Base-by-base conservation (phyloP, 345 rosid species). In the Bruguiera sexangula region DNA sequence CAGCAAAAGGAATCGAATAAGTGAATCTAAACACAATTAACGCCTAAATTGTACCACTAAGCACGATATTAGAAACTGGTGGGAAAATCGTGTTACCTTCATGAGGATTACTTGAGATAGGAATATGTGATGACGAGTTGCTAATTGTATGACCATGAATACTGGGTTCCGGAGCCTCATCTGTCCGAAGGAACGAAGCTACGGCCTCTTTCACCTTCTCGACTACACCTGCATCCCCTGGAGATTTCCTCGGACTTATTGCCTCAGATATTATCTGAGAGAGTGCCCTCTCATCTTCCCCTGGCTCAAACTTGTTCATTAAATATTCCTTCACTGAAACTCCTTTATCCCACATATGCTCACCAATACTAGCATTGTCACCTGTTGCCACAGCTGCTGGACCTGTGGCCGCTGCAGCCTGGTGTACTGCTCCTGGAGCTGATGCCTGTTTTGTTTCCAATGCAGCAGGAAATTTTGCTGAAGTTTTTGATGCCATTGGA, bases 321-420 rank as follows among this genome's bases (percentile, higher is more conserved):
- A 88, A 73, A 66, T 82, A 90, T 71, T 86, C 91, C 76, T 86
- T 88, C 79, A 90, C 89, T 0, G 98, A 92, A 30, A 88, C 93
- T 19, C 95, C 93, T 82, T 90, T 82, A 65, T 85, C 87, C 89
- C 86, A 85, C 27, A 78, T 78, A 70, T 78, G 69, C 34, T 71
- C 74, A 0, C 63, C 60, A 16, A 73, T 65, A 30, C 62, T 69
- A 6, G 48, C 10, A 21, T 29, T 53, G 16, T 4, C 55, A 34
- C 65, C 27, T 16, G 66, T 60, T 46, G 59, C 62, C 6, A 68
- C 48, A 10, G 72, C 69, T 18, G 53, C 37, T 20, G 36, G 34
- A 5, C 46, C 76, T 19, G 80, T 29, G 13, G 24, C n/a, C 19
- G 67, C 67, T 52, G 71, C 67, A 46, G 16, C 69, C 29, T 57